Percentiles rank a stretch among this genome's conserved stretches.
Conservation (phyloP, 129 eudicot species). For the Smallanthus sonchifolius region DNA sequence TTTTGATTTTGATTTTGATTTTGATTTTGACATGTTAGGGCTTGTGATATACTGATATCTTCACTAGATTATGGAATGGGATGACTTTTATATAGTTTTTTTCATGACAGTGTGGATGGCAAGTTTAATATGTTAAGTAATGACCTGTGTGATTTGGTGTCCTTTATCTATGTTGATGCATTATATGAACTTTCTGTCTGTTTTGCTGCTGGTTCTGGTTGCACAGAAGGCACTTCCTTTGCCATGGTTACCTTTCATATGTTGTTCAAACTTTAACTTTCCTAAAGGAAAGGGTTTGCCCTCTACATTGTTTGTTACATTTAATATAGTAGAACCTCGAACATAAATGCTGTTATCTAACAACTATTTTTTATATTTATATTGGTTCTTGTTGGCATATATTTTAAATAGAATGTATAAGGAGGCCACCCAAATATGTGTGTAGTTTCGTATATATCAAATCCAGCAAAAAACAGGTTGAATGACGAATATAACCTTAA, state of each 20-base stretch:
- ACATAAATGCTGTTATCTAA: not conserved
- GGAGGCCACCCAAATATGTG: not conserved
- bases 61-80: not conserved
- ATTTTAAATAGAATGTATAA: not conserved
- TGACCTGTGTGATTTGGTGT: not conserved
- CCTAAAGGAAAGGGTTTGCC: not conserved
- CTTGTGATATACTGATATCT: not conserved
- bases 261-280: not conserved
- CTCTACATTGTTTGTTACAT: not conserved
- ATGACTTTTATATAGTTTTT: not conserved
- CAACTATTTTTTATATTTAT: not conserved
- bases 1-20: not conserved
- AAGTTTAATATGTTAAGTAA: not conserved
- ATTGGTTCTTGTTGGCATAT: not conserved
- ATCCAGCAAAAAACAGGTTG: not conserved
- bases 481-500: not conserved
- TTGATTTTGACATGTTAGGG: not conserved
- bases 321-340: not conserved
- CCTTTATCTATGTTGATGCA: not conserved
- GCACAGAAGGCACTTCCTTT: not conserved
- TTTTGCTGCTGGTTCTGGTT: constrained; percentile 1
- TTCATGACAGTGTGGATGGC: not conserved
- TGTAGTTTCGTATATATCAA: not conserved
- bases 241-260: not conserved
- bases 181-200: not conserved